Base-by-base conservation (phyloP, 2,329 filamentous ascomycete genomes). In the Aspergillaceae sp. region DNA sequence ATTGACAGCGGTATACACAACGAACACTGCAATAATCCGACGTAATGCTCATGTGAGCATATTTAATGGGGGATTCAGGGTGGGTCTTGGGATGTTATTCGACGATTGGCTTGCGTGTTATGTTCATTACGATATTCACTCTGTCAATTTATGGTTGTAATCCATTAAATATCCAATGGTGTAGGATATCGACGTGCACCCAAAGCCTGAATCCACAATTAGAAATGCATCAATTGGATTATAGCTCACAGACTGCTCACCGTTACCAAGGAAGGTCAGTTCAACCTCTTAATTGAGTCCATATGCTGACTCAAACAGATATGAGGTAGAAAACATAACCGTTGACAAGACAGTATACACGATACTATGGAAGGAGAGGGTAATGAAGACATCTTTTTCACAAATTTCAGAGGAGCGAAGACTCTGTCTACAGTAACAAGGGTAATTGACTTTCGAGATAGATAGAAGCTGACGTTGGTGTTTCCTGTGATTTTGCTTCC, bases 291-390 rank as follows among this genome's bases (percentile, higher is more conserved):
- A 37, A 34, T 62, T 69, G 40, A 75, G 60, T 34, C 58, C 46
- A 42, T 72, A 74, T 5, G 53, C 56, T 0, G 58, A 51, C 49
- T 69, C 58, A 44, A 74, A 56, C 1, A 64, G 47, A 27, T 59
- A 59, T 0, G 69, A 66, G 1, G 71, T 75, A 8, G 62, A 70
- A 1, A 71, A 67, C 1, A 69, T 73, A 4, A 75, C 65, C 71
- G 75, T 75, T 19, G 64, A 71, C 71, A 71, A 75, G 10, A 72
- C 63, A 0, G 71, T 66, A 50, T 74, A 76, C 1, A 72, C 63
- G 4, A 72, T 61, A 7, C 64, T 65, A 35, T 71, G 69, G 36
- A 67, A 75, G 44, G 72, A 54, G 0, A 75, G 54, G 3, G 65
- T 67, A 37, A 67, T 57, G 40, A 73, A 61, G 9, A 75, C 66